Evolutionary conservation across 176 grass and related monocot species (phyloP).

Genomic region (Dactylis glomerata): DNA sequence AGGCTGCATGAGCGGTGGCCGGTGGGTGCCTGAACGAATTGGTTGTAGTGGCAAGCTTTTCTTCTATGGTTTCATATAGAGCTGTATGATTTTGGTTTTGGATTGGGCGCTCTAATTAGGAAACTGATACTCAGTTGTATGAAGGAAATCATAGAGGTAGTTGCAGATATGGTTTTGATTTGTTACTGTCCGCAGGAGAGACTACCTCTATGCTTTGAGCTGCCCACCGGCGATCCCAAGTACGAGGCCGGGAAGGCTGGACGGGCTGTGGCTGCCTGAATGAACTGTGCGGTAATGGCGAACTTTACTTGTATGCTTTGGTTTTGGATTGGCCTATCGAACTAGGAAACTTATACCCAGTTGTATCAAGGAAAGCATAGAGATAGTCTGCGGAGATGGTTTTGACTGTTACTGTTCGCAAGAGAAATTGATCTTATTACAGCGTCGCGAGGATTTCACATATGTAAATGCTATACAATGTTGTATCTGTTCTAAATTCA

Average conservation of each 20-base stretch:
- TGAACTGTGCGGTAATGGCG: not conserved
- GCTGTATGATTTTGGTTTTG: slow-evolving; percentile 27
- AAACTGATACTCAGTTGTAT: slow-evolving; percentile 11
- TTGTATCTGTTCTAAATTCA: slow-evolving; percentile 27
- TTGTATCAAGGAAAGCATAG: slow-evolving; percentile 34
- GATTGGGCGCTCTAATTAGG: not conserved
- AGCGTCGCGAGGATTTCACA: not conserved
- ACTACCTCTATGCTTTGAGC: too few species aligned
- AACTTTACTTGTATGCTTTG: not conserved
- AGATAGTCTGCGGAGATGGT: slow-evolving; percentile 25
- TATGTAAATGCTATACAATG: not conserved
- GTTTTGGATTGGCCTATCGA: not conserved
- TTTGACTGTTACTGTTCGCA: not conserved
- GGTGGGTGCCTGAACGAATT: slow-evolving; percentile 6
- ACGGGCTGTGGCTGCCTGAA: slow-evolving; percentile 9
- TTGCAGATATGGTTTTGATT: slow-evolving; percentile 1
- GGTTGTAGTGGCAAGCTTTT: not conserved
- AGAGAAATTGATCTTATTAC: slow-evolving; percentile 3
- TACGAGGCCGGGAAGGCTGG: slow-evolving; percentile 56
- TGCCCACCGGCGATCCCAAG: too few species aligned
- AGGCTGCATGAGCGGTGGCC: not conserved
- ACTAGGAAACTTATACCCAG: not conserved
- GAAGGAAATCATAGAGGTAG: slow-evolving; percentile 33
- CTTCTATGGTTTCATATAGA: slow-evolving; percentile 11
- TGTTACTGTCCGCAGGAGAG: slow-evolving; percentile 5